Evolutionary conservation across 805 yeast species (phyloP), one percentile per base, ranked within the genome.

Genomic region (Starmerella lactis-condensi): DNA sequence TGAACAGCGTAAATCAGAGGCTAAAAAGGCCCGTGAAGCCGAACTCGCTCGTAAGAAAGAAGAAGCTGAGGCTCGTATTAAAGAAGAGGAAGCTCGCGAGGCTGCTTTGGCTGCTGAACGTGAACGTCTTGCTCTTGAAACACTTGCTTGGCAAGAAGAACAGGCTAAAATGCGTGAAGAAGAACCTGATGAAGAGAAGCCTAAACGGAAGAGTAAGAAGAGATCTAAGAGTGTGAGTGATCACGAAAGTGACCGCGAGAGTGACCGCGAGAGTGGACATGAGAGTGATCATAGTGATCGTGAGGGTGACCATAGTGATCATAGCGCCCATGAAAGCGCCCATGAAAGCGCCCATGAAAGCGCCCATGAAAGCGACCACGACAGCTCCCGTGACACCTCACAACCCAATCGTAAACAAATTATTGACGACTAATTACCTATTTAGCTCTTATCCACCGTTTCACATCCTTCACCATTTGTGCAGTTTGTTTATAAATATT

Each of bases 1-100:
- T n/a, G n/a, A n/a, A n/a, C n/a, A n/a, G n/a, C n/a, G n/a, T n/a
- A n/a, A n/a, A n/a, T n/a, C n/a, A 35, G 73, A 66, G 40, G 78
- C 69, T 45, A 62, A 54, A 29, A 55, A 47, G 2, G 51, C 44
- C 33, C 52, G 47, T 28, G 64, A 60, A 36, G 62, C 59, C 39
- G 58, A 57, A 35, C 25, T 22, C n/a, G 33, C 32, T 23, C 33
- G 43, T 16, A 22, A 34, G 19, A 21, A 19, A 17, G 29, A 26
- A 6, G 14, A 26, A 15, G 29, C 10, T 8, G 29, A 6, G 6
- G 29, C 17, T 6, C 21, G 17, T 8, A n/a, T 9, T 9, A 7
- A 26, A 8, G 21, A 38, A 24, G 45, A 53, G 16, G 44, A 34
- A n/a, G 50, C 38, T 34, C 48, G 44, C 22, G 52, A 44, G 31